Percentiles rank a stretch among this genome's conserved stretches.
These are phyloP conservation scores for Aureobasidium pullulans DNA, from an alignment of 2,329 filamentous ascomycete genomes.

Conservation along the genomic window DNA sequence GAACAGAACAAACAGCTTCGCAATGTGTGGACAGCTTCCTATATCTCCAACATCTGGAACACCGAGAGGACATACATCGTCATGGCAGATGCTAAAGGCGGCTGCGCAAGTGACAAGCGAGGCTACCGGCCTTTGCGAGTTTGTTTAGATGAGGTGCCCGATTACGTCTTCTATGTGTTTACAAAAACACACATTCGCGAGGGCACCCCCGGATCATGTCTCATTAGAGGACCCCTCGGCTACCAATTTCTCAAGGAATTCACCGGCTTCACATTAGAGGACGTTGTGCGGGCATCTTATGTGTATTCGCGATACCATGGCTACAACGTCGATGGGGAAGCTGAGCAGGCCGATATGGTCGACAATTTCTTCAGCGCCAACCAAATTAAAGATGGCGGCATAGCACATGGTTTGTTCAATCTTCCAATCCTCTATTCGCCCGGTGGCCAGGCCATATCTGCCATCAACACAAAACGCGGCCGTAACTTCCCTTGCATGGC, in stretches of 20 bases:
- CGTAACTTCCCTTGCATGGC: conserved; percentile 4
- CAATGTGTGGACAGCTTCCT: not conserved
- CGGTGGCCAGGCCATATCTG: not conserved
- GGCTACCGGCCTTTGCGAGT: not conserved
- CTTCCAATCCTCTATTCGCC: not conserved
- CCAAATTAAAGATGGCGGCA: not conserved
- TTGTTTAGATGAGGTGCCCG: not conserved
- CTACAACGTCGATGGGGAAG: not conserved
- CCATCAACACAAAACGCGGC: not conserved
- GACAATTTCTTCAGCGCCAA: not conserved
- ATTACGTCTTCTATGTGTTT: not conserved
- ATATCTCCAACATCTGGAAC: not conserved
- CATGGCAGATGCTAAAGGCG: not conserved
- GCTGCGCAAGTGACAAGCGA: not conserved
- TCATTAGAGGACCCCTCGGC: not conserved
- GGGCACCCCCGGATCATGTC: not conserved
- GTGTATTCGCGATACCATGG: not conserved
- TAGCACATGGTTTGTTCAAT: not conserved
- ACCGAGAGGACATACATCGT: not conserved
- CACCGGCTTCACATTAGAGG: not conserved
- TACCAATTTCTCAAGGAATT: not conserved
- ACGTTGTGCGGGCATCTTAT: not conserved
- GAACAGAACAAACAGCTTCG: not conserved
- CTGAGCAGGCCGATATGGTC: not conserved
- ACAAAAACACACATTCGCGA: not conserved